Percentiles rank a stretch among this genome's conserved stretches.
These are phyloP conservation scores for Byssoonygena ceratinophila DNA, from an alignment of 2,329 filamentous ascomycete species.

Conservation along the genomic window DNA sequence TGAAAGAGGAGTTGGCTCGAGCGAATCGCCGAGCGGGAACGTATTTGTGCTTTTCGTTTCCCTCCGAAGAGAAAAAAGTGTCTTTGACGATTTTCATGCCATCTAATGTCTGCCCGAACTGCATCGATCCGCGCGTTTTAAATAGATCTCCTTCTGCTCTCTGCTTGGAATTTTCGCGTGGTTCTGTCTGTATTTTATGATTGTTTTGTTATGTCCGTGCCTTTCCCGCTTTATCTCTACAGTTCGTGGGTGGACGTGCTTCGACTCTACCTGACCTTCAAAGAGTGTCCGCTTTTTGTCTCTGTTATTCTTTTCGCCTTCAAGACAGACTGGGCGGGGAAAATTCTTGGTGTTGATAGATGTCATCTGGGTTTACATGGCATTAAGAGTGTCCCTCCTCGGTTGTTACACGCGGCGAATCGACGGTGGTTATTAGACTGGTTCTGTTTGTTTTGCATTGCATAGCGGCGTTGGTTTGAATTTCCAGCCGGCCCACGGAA, in stretches of 20 bases:
- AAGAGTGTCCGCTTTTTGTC: slow-evolving; percentile 1
- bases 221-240: slow-evolving; percentile 17
- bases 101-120: slow-evolving; percentile 32
- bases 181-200: slow-evolving; percentile 35
- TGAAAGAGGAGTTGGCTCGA: slow-evolving; percentile 30
- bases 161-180: slow-evolving; percentile 18
- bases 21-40: slow-evolving; percentile 31
- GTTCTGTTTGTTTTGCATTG: slow-evolving; percentile 11
- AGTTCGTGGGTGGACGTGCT: slow-evolving; percentile 13
- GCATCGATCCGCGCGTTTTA: slow-evolving; percentile 31
- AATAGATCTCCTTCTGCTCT: slow-evolving; percentile 26
- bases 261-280: neutral
- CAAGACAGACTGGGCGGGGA: slow-evolving; percentile 2
- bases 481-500: slow-evolving; percentile 9
- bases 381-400: neutral
- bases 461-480: slow-evolving; percentile 12
- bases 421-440: slow-evolving; percentile 12
- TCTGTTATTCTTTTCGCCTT: slow-evolving; percentile 2
- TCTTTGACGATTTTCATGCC: slow-evolving; percentile 28
- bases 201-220: slow-evolving; percentile 4
- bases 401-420: slow-evolving; percentile 5
- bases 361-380: slow-evolving; percentile 4
- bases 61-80: slow-evolving; percentile 17
- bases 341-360: slow-evolving; percentile 10
- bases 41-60: slow-evolving; percentile 27